phyloP scores from a whole-genome alignment of 140 eudicot species.

The Flaveria floridana region DNA sequence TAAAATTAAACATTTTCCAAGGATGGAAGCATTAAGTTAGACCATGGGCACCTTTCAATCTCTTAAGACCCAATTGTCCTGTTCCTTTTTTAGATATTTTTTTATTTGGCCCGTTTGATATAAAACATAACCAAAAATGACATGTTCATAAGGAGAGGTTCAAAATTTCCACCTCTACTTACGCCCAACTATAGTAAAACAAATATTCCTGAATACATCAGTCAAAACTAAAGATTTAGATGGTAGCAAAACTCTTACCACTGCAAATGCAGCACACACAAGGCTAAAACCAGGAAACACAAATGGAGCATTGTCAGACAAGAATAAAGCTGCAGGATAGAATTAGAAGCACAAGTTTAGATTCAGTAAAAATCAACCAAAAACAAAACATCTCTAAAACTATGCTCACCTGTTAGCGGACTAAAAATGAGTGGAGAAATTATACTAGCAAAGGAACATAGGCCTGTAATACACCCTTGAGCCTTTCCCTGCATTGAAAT shows the following conservation, averaged over 20 bases:
- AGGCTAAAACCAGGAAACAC: constrained; percentile 79
- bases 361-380: neutral
- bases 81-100: neutral
- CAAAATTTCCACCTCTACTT: neutral
- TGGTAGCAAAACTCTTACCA: constrained; percentile 38
- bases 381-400: neutral
- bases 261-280: constrained; percentile 52
- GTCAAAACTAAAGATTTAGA: constrained; percentile 2
- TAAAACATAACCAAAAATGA: neutral
- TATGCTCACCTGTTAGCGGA: constrained; percentile 68
- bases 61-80: neutral
- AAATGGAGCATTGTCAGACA: constrained; percentile 72
- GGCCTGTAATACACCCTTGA: constrained; percentile 90
- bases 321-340: constrained; percentile 55
- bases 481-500: constrained; percentile 57
- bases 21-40: neutral
- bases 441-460: constrained; percentile 70
- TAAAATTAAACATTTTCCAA: neutral
- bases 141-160: neutral
- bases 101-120: neutral
- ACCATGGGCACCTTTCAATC: neutral
- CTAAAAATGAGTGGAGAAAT: constrained; percentile 76
- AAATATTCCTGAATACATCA: neutral
- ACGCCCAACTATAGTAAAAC: neutral
- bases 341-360: constrained; percentile 16